Evolutionary conservation across 2,329 filamentous ascomycete genomes (phyloP).

Genomic region (Rutstroemia sp.): DNA sequence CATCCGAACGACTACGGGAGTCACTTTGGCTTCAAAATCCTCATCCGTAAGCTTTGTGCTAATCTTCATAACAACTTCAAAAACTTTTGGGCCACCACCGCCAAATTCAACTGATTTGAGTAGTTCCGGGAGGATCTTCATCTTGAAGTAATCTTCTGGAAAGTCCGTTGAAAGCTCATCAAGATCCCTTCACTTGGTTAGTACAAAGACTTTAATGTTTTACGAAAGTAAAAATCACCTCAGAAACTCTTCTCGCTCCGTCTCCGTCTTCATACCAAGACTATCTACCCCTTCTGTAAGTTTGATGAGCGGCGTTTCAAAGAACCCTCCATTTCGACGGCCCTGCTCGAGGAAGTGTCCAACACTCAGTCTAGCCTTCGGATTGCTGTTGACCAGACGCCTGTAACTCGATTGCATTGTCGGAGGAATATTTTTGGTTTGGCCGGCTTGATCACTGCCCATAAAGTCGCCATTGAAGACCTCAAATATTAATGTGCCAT

Average conservation of each 20-base stretch:
- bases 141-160: slow-evolving; percentile 95
- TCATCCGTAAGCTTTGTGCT: slow-evolving; percentile 78
- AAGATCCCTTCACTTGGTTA: slow-evolving; percentile 49
- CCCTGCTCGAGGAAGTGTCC: slow-evolving; percentile 88
- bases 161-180: slow-evolving; percentile 88
- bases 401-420: slow-evolving; percentile 90
- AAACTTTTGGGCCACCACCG: slow-evolving; percentile 86
- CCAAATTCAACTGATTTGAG: slow-evolving; percentile 99
- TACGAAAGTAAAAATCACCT: slow-evolving; percentile 41
- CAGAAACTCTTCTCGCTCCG: slow-evolving; percentile 78
- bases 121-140: slow-evolving; percentile 90
- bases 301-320: slow-evolving; percentile 86
- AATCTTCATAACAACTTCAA: slow-evolving; percentile 84
- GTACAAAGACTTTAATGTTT: not conserved
- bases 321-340: slow-evolving; percentile 73
- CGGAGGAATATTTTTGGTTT: slow-evolving; percentile 78
- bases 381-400: slow-evolving; percentile 78
- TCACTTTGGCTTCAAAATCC: slow-evolving; percentile 79
- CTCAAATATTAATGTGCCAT: slow-evolving; percentile 79
- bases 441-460: slow-evolving; percentile 71
- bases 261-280: slow-evolving; percentile 77
- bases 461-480: slow-evolving; percentile 82
- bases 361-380: slow-evolving; percentile 79
- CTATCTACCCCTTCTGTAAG: slow-evolving; percentile 90
- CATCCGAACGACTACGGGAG: slow-evolving; percentile 76